Evolutionary conservation across 2,329 filamentous ascomycete genomes (phyloP).

Genomic region (Biscogniauxia marginata): DNA sequence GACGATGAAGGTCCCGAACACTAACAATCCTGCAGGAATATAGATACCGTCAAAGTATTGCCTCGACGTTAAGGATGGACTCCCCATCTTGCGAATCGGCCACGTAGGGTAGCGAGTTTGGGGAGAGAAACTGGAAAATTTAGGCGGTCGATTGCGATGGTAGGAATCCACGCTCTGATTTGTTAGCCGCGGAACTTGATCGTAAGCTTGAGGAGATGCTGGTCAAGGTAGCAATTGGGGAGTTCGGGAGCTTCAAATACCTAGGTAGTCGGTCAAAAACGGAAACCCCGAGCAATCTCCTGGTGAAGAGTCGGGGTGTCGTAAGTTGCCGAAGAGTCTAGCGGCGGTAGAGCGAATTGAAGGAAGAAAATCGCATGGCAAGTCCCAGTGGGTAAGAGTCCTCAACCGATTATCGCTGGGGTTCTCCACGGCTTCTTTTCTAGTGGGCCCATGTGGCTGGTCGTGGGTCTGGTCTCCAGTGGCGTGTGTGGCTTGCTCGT

Average conservation of each 20-base stretch:
- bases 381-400: background rate
- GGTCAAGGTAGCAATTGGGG: background rate
- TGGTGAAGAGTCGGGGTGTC: background rate
- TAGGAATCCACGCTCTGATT: background rate
- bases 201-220: background rate
- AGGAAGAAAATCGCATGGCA: background rate
- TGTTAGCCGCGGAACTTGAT: background rate
- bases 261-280: background rate
- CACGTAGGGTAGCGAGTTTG: constrained; percentile 3
- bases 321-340: background rate
- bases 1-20: constrained; percentile 73
- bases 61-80: constrained; percentile 48
- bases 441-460: background rate
- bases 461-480: background rate
- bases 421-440: background rate
- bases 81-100: constrained; percentile 35
- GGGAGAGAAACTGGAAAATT: background rate
- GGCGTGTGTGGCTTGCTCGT: background rate
- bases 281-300: constrained; percentile 1
- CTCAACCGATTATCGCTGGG: background rate
- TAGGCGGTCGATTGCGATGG: background rate
- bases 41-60: constrained; percentile 78
- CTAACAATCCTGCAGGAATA: constrained; percentile 75
- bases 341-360: background rate
- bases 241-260: background rate